phyloP scores from a whole-genome alignment of 768 basidiomycete genomes.

The Calvatia gigantea region DNA sequence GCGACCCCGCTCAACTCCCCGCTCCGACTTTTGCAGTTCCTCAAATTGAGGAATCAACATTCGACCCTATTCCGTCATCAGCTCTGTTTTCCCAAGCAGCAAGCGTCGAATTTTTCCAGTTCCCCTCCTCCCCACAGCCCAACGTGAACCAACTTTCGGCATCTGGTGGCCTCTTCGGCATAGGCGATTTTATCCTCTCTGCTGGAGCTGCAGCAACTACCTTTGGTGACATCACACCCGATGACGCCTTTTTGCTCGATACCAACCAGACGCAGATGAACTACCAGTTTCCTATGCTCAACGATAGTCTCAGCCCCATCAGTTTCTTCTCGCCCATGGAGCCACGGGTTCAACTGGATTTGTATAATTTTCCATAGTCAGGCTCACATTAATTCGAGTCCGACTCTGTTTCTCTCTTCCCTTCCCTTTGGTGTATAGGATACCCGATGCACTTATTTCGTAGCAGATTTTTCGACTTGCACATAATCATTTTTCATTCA shows the following conservation, averaged over 20 bases:
- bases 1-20: background rate
- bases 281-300: background rate
- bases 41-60: background rate
- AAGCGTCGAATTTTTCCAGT: background rate
- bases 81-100: background rate
- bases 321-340: background rate
- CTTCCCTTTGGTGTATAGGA: background rate
- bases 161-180: background rate
- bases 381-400: background rate
- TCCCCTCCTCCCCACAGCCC: background rate
- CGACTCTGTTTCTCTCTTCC: no score
- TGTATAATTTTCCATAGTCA: background rate
- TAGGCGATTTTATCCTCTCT: background rate
- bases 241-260: background rate
- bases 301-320: background rate
- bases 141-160: background rate
- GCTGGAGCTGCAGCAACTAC: background rate
- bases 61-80: background rate
- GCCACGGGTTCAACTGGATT: background rate
- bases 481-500: background rate
- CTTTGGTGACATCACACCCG: background rate
- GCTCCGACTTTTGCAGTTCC: background rate
- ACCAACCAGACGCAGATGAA: background rate
- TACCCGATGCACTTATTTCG: background rate
- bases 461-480: no score